These are phyloP conservation scores for Glomus cerebriforme DNA, from an alignment of 192 early-diverging fungal species.

Conservation along the genomic window DNA sequence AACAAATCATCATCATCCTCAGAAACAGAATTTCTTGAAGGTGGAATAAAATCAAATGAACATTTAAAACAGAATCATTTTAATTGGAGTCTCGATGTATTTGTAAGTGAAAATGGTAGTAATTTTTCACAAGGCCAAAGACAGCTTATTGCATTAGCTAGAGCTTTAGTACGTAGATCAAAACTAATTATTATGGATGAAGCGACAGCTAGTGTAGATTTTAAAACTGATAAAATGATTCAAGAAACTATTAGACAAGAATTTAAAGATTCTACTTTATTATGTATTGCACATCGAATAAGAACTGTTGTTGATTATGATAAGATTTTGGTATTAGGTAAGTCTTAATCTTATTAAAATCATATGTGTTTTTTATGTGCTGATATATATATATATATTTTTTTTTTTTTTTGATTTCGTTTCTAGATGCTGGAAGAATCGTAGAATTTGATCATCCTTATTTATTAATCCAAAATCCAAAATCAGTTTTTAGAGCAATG, in stretches of 20 bases:
- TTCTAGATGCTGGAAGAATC: slow-evolving; percentile 74
- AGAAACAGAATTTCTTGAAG: slow-evolving; percentile 19
- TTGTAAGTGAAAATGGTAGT: slow-evolving; percentile 74
- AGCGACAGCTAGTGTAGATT: slow-evolving; percentile 90
- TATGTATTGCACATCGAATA: slow-evolving; percentile 88
- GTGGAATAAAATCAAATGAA: neutral
- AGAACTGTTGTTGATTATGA: slow-evolving; percentile 79
- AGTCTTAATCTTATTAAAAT: neutral
- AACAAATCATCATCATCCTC: slow-evolving; percentile 11
- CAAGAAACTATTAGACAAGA: slow-evolving; percentile 80
- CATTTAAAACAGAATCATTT: slow-evolving; percentile 32
- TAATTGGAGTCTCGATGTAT: slow-evolving; percentile 59
- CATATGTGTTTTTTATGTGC: neutral
- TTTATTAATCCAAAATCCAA: slow-evolving; percentile 60
- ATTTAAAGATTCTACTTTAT: slow-evolving; percentile 71
- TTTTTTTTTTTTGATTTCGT: slow-evolving; percentile 39
- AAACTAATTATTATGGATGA: slow-evolving; percentile 81
- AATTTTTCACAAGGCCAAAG: slow-evolving; percentile 77
- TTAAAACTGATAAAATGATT: slow-evolving; percentile 80
- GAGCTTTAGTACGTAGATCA: slow-evolving; percentile 65
- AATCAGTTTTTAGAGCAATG: slow-evolving; percentile 74
- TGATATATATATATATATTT: neutral
- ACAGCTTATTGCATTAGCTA: slow-evolving; percentile 70
- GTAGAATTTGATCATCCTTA: slow-evolving; percentile 83
- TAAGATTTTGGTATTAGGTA: slow-evolving; percentile 58